phyloP scores from a whole-genome alignment of 768 basidiomycete genomes.

The Boletus sensibilis region DNA sequence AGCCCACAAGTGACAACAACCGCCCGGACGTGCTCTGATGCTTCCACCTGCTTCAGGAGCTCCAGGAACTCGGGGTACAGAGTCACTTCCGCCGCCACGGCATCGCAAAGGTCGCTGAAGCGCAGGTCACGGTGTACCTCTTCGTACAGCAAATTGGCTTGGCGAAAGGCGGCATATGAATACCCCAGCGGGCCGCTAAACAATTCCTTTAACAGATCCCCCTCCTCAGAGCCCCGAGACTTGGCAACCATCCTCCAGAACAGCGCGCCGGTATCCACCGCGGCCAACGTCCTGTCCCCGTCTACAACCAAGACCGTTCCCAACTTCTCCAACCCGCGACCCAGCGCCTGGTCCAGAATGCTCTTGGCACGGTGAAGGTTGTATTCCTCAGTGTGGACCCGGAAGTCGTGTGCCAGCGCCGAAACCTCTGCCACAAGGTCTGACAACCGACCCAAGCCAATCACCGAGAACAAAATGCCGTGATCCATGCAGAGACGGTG shows the following conservation, averaged over 20 bases:
- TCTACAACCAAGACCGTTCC: slow-evolving; percentile 13
- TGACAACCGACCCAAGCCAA: slow-evolving; percentile 9
- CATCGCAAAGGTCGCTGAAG: slow-evolving; percentile 15
- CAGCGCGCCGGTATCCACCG: slow-evolving; percentile 9
- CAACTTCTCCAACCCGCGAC: slow-evolving; percentile 11
- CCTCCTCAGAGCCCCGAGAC: slow-evolving; percentile 13
- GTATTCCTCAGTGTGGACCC: slow-evolving; percentile 12
- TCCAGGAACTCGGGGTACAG: slow-evolving; percentile 15
- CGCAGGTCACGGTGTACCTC: slow-evolving; percentile 11
- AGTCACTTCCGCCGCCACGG: slow-evolving; percentile 13
- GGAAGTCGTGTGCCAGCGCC: slow-evolving; percentile 9
- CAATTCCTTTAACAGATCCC: slow-evolving; percentile 9
- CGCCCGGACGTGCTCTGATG: slow-evolving; percentile 16
- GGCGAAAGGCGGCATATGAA: slow-evolving; percentile 13
- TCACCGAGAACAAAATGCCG: slow-evolving; percentile 14
- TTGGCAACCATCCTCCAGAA: slow-evolving; percentile 13
- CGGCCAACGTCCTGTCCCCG: slow-evolving; percentile 12
- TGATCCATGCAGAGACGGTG: slow-evolving; percentile 16
- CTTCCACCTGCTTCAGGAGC: slow-evolving; percentile 18
- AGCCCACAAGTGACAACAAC: slow-evolving; percentile 17
- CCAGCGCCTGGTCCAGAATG: slow-evolving; percentile 15
- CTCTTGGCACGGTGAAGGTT: slow-evolving; percentile 14
- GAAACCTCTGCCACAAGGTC: slow-evolving; percentile 16
- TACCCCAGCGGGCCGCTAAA: slow-evolving; percentile 14
- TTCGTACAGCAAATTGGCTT: slow-evolving; percentile 11